Conservation (phyloP, 768 basidiomycete genomes). For the Russula olivacea region DNA sequence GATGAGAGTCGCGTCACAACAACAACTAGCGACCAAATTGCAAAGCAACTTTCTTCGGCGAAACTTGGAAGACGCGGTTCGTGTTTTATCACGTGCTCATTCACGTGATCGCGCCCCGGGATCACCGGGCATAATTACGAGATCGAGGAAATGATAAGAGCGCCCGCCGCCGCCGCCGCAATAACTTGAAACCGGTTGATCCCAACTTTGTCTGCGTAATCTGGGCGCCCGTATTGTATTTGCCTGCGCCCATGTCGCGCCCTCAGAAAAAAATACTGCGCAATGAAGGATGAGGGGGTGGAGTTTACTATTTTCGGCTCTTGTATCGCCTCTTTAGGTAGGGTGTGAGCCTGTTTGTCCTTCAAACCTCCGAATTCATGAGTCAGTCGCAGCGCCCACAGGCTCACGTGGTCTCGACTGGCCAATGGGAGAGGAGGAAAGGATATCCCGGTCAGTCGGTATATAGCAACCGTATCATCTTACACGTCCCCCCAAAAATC, state of each 20-base stretch:
- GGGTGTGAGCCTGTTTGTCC: neutral
- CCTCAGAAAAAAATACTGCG: neutral
- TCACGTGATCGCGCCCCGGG: conserved; percentile 21
- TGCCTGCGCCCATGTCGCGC: conserved; percentile 18
- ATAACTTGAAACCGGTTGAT: neutral
- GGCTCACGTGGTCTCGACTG: conserved; percentile 7
- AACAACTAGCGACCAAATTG: neutral
- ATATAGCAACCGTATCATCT: conserved; percentile 26
- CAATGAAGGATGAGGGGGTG: neutral
- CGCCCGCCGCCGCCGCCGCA: neutral
- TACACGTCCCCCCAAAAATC: conserved; percentile 9
- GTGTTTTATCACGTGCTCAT: conserved; percentile 17
- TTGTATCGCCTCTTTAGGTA: neutral
- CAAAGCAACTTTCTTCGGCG: neutral
- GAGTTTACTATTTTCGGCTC: neutral
- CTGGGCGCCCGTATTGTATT: conserved; percentile 3
- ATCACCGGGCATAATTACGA: no score
- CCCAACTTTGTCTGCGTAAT: conserved; percentile 1
- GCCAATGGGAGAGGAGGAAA: conserved; percentile 6
- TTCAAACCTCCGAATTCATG: neutral
- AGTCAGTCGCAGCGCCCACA: conserved; percentile 14
- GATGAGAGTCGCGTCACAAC: conserved; percentile 36
- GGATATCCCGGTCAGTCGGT: conserved; percentile 25
- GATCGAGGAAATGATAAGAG: neutral
- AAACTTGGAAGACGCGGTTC: conserved; percentile 20